A percentile compares a stretch with the other conserved stretches of the same genome.
These are phyloP conservation scores for Mediolabrus comicus DNA, from an alignment of 108 stramenopile species.

Conservation along the genomic window DNA sequence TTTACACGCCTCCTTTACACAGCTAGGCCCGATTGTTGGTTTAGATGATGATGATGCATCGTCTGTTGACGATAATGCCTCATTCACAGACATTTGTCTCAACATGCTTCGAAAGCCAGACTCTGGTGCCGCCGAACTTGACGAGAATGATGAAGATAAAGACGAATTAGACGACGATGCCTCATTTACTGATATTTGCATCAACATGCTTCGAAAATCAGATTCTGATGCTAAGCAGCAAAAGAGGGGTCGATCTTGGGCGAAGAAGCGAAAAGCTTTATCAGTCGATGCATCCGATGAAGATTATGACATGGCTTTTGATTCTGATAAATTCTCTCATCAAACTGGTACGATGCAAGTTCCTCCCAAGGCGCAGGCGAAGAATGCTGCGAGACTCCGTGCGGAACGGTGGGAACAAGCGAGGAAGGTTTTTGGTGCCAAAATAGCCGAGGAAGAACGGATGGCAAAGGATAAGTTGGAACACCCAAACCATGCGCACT, in stretches of 20 bases:
- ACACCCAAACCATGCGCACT: neutral
- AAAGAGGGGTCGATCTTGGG: neutral
- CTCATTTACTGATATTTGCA: neutral
- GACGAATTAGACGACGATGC: neutral
- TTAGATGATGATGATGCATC: neutral
- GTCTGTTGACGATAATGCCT: neutral
- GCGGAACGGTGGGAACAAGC: neutral
- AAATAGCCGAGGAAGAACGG: neutral
- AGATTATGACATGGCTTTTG: neutral
- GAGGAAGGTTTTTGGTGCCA: neutral
- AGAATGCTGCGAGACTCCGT: neutral
- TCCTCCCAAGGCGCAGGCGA: neutral
- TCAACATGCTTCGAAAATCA: neutral
- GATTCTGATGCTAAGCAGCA: neutral
- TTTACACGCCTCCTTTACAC: neutral
- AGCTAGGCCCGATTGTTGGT: neutral
- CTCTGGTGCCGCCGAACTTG: neutral
- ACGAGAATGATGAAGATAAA: neutral
- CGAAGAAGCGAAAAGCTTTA: neutral
- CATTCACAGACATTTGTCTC: neutral
- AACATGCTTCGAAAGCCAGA: neutral
- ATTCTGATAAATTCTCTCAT: neutral
- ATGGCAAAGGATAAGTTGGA: neutral
- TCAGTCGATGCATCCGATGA: neutral
- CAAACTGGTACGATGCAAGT: neutral